Evolutionary conservation across 2,329 filamentous ascomycete genomes (phyloP), one percentile per base, ranked within the genome.

Genomic region (Phoma sp.): DNA sequence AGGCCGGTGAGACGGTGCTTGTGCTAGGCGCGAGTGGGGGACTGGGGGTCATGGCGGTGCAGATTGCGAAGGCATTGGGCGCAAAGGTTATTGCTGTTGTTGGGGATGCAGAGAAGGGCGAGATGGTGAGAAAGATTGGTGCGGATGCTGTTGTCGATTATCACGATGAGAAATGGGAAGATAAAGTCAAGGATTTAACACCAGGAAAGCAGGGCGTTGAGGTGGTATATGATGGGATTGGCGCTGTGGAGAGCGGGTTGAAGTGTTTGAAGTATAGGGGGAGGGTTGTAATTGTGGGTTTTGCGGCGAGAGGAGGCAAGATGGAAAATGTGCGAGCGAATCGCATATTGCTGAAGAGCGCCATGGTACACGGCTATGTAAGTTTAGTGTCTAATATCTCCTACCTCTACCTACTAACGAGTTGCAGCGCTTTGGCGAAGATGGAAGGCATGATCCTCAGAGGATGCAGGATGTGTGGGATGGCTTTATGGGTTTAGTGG

Each of bases 221-320:
- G 70, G 76, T 85, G 0, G 81, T 86, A 11, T 83, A 83, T 32
- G 84, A 87, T 70, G 78, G 80, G 7, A 83, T 86, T 10, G 84
- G 84, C 0, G 75, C 83, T 20, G 82, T 87, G 7, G 78, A 81
- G 55, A 78, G 78, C 53, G 83, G 81, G 32, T 66, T 87, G 23
- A 79, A 79, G 53, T 84, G 83, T 59, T 69, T 84, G 26, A 82
- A 76, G 20, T 81, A 84, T 64, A 76, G 78, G 29, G 84, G 84
- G 0, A 73, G 80, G 26, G 70, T 87, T 15, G 76, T 87, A 2
- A 74, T 87, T 23, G 77, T 86, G 2, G 84, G 84, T 0, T 87
- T 87, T 64, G 84, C 83, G 5, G 84, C 81, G 1, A 74, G 79
- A 42, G 77, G 71, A 14, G 81, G 82, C 0, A 70, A 79, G 7